A percentile compares a stretch with the other conserved stretches of the same genome.
phyloP scores from a whole-genome alignment of 352 stramenopile species.

The Pythium monospermum region DNA sequence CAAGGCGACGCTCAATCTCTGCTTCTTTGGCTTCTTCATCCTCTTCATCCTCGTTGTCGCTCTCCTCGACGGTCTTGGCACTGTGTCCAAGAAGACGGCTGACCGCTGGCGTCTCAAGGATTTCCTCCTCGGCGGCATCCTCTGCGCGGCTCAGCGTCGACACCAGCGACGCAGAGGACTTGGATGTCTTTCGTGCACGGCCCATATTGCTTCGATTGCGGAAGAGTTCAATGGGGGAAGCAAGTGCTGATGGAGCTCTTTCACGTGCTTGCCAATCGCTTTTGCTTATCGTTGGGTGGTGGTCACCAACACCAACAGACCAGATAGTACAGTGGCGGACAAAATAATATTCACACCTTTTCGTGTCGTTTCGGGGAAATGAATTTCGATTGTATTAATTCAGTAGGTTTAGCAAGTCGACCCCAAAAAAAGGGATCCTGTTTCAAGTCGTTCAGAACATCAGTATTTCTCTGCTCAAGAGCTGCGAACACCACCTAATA shows the following conservation, averaged over 20 bases:
- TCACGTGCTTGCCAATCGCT: neutral
- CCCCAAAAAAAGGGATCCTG: too few relatives aligned
- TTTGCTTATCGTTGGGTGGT: conserved; percentile 15
- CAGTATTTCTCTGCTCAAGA: too few relatives aligned
- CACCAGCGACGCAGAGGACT: conserved; percentile 19
- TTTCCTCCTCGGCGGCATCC: conserved; percentile 72
- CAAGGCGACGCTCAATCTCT: conserved; percentile 69
- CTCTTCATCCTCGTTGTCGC: conserved; percentile 34
- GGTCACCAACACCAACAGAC: neutral
- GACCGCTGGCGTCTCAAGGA: conserved; percentile 77
- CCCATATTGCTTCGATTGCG: conserved; percentile 9
- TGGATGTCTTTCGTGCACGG: conserved; percentile 16
- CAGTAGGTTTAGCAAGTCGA: neutral
- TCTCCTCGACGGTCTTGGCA: conserved; percentile 20
- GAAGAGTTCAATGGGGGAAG: neutral
- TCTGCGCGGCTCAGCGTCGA: conserved; percentile 65
- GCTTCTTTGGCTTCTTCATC: conserved; percentile 51
- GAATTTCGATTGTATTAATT: conserved; percentile 6
- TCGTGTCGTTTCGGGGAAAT: conserved; percentile 3
- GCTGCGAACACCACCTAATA: too few relatives aligned
- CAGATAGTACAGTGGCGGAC: conserved; percentile 17
- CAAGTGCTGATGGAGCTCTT: conserved; percentile 1
- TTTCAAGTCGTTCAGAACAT: too few relatives aligned
- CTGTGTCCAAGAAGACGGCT: conserved; percentile 32
- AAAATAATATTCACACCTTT: conserved; percentile 19